phyloP scores from a whole-genome alignment of 2,329 filamentous ascomycete genomes.

The Dendryphion nanum region DNA sequence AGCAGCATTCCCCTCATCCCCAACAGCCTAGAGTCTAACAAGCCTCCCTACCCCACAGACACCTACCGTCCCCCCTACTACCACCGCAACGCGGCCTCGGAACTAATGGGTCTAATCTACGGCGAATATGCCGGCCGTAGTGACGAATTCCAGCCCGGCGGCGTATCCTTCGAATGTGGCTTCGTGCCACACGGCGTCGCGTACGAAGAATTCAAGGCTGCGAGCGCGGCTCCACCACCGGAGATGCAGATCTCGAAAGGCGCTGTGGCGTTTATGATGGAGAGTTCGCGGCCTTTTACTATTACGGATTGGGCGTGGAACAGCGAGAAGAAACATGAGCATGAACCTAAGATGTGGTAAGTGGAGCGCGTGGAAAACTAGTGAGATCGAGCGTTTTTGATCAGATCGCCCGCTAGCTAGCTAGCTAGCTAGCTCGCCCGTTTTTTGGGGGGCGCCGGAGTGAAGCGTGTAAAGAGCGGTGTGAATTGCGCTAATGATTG shows the following conservation, averaged over 20 bases:
- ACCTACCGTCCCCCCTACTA: conserved; percentile 54
- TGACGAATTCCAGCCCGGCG: conserved; percentile 60
- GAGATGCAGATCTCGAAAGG: conserved; percentile 45
- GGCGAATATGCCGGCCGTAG: conserved; percentile 54
- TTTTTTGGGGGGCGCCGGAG: too few relatives aligned
- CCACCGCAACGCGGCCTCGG: conserved; percentile 64
- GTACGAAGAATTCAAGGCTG: conserved; percentile 56
- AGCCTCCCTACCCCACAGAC: conserved; percentile 1
- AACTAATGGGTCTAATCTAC: conserved; percentile 64
- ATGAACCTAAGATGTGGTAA: conserved; percentile 48
- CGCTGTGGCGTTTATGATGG: conserved; percentile 66
- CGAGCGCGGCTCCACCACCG: conserved; percentile 49
- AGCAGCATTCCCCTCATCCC: not conserved
- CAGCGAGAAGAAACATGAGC: conserved; percentile 48
- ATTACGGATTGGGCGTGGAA: conserved; percentile 38
- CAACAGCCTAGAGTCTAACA: not conserved
- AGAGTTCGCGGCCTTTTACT: conserved; percentile 44
- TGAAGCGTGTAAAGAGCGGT: not conserved
- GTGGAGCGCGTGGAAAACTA: conserved; percentile 8
- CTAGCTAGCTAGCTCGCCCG: too few relatives aligned
- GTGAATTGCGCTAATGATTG: not conserved
- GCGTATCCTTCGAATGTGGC: conserved; percentile 65
- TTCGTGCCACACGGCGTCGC: conserved; percentile 67
- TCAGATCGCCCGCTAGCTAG: too few relatives aligned
- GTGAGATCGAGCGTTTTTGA: too few relatives aligned